Evolutionary conservation across 1,284 basidiomycete genomes (phyloP).

Genomic region (Ganoderma multipileum): DNA sequence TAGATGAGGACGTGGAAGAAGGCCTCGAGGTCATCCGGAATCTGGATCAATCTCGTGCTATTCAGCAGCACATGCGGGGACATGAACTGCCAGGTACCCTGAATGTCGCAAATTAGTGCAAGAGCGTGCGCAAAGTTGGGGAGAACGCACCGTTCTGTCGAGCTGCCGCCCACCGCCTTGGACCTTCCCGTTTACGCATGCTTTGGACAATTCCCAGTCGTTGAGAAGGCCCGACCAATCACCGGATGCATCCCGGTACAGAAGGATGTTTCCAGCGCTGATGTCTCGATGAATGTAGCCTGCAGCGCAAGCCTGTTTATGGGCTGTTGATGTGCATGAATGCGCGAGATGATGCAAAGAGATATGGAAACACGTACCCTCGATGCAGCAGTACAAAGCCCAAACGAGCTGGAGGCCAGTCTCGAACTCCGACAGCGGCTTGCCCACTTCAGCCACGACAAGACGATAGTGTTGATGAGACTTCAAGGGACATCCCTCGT

Average conservation of each 20-base stretch:
- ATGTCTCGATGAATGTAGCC: conserved; percentile 19
- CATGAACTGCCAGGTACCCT: conserved; percentile 27
- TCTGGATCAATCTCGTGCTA: neutral
- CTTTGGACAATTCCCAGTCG: conserved; percentile 22
- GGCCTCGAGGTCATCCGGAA: conserved; percentile 23
- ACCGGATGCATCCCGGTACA: neutral
- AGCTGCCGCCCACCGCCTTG: neutral
- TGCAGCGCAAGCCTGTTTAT: conserved; percentile 4
- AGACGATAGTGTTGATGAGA: conserved; percentile 24
- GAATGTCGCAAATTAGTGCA: neutral
- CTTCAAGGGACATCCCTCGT: conserved; percentile 13
- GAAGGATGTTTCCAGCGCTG: conserved; percentile 22
- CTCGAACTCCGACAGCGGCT: conserved; percentile 15
- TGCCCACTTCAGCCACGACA: conserved; percentile 19
- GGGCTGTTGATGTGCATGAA: neutral
- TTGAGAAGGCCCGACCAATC: conserved; percentile 1
- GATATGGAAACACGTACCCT: neutral
- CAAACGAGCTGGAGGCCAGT: neutral
- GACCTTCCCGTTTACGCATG: neutral
- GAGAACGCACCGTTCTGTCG: conserved; percentile 12
- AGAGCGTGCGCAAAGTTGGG: neutral
- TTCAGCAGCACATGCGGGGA: conserved; percentile 13
- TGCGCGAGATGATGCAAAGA: neutral
- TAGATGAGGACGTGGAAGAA: conserved; percentile 23
- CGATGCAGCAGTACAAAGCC: conserved; percentile 1